Base-by-base conservation (phyloP, 163 green algal genomes). In the Chloromonas sp. region DNA sequence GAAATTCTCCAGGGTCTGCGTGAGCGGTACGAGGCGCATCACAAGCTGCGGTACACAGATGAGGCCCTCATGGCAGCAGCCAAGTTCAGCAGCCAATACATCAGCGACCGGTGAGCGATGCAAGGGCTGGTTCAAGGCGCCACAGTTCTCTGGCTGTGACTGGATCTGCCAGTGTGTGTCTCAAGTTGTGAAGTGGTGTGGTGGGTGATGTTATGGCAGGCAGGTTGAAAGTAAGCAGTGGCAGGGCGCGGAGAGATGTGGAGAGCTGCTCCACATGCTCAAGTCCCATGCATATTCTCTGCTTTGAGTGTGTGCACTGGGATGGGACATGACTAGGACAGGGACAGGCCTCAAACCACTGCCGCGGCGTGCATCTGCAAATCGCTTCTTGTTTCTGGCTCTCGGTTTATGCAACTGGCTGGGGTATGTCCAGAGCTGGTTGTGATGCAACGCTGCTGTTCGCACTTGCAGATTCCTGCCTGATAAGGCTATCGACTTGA, bases 401-500 rank as follows among this genome's bases (percentile, higher is more conserved):
- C 5, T 11, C 5, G 66, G 5, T 15, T 74, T 11, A 74, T 74
- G 66, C 5, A 5, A 74, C 66, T 74, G 36, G 36, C 36, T 36
- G 36, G 36, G 36, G 36, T 36, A 36, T 36, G 36, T 36, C 36
- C 36, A 36, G 36, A 36, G 36, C 36, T 36, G 36, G 36, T 36
- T 36, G 36, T 36, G 36, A 36, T 36, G 36, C 36, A 36, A 36
- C 36, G 36, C 36, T 36, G 36, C 36, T 36, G 36, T 36, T 36
- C 36, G 36, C 36, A 36, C 36, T 8, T 77, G 82, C 82, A 85
- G 82, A 84, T 99, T 98, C 93, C 92, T 99, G 86, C 97, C 97
- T 70, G 97, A 99, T 91, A 98, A 98, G 93, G 97, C 97, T 70
- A 99, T 99, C 88, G 97, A 99, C 86, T 91, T 99, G 82, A 99